Base-by-base conservation (phyloP, 1,284 basidiomycete species). In the Erythrobasidium hasegawianum region DNA sequence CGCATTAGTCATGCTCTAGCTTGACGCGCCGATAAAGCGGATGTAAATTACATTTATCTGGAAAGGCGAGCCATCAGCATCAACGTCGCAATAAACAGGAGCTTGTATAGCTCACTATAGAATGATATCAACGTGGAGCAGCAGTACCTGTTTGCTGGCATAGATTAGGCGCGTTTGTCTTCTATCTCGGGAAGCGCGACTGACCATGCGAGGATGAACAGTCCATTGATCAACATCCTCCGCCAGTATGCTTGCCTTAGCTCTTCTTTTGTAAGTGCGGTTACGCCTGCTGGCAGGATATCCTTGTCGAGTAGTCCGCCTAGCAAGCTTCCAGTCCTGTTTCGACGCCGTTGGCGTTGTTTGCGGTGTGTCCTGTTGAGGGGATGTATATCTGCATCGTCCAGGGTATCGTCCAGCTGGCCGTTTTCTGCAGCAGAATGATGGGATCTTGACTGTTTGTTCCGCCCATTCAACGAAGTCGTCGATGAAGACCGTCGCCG, bases 161-260 rank as follows among this genome's bases (percentile, higher is more conserved):
- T n/a, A n/a, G n/a, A n/a, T n/a, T n/a, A n/a, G 50, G 18, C 38
- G 45, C 40, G 27, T 29, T 5, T 27, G 14, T 39, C 27, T 18
- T 18, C 45, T 22, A 20, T 39, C n/a, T 18, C 22, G 26, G n/a
- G 27, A n/a, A 18, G 16, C 9, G 11, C n/a, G 5, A 75, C 78
- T 70, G 59, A 81, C 80, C 80, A 81, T 1, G 75, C 72, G 5
- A 75, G 47, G 75, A 96, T 92, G 79, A 91, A 94, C 59, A 87
- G 74, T 18, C 81, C 75, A 71, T 93, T 94, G 54, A 92, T 83
- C 69, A 84, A 74, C 3, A 88, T 87, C 72, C 87, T 69, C 47
- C 71, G 65, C 70, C 75, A 73, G 50, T 61, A 66, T 20, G 45
- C 54, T 7, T 26, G 14, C 41, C 52, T 43, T n/a, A 60, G 33